Evolutionary conservation across 1,139 yeast genomes (phyloP).

Genomic region (Yamadazyma aaseri): DNA sequence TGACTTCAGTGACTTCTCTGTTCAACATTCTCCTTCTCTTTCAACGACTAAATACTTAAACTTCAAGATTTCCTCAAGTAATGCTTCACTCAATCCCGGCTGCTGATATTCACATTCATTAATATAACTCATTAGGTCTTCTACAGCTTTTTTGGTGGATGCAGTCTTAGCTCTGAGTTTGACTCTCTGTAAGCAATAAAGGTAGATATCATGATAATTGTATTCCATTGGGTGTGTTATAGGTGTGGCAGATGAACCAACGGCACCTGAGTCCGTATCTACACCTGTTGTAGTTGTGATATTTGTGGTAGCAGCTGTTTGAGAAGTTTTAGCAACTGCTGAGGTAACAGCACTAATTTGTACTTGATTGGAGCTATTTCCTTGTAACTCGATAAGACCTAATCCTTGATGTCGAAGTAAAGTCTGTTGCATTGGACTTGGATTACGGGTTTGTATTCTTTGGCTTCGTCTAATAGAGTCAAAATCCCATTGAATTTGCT

Average conservation of each 20-base stretch:
- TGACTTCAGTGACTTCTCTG: no score
- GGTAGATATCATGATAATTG: constrained; percentile 14
- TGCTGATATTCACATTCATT: constrained; percentile 47
- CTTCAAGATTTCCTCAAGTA: constrained; percentile 52
- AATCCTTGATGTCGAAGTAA: constrained; percentile 6
- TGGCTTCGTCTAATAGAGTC: constrained; percentile 12
- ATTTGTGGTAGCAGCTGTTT: no score
- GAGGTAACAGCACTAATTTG: not conserved
- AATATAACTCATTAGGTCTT: constrained; percentile 36
- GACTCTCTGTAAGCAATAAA: constrained; percentile 35
- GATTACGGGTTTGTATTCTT: constrained; percentile 1
- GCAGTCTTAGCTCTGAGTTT: constrained; percentile 47
- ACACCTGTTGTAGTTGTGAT: no score
- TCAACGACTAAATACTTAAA: constrained; percentile 12
- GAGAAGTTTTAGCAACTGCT: not conserved
- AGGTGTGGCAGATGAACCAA: constrained; percentile 4
- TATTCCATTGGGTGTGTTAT: constrained; percentile 1
- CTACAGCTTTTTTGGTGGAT: constrained; percentile 46
- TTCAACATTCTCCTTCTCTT: no score
- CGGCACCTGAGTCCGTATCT: not conserved
- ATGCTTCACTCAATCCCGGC: constrained; percentile 64
- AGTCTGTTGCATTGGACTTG: constrained; percentile 19
- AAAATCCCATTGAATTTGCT: constrained; percentile 22
- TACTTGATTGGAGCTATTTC: not conserved
- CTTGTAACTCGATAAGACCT: not conserved